Conservation (phyloP, 148 eudicot species). For the Hydrangea macrophylla region DNA sequence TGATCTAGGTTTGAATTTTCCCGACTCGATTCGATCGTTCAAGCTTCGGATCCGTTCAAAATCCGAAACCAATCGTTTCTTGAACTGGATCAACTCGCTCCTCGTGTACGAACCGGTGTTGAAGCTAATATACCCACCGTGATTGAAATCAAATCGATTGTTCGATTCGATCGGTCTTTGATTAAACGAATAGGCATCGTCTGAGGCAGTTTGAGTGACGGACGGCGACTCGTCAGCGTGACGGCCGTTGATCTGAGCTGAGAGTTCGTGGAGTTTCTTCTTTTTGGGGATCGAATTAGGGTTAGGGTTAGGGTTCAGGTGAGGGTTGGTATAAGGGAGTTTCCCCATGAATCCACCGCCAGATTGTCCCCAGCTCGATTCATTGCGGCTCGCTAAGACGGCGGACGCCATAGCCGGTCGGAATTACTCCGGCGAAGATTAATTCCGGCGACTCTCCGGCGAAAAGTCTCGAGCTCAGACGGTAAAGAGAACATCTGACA, state of each 20-base stretch:
- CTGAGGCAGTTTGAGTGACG: conserved; percentile 32
- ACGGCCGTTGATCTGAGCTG: conserved; percentile 13
- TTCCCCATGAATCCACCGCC: conserved; percentile 43
- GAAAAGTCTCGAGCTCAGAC: conserved; percentile 3
- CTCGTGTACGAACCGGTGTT: conserved; percentile 23
- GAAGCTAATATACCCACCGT: conserved; percentile 27
- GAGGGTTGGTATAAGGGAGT: conserved; percentile 20
- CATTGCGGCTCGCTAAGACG: conserved; percentile 38
- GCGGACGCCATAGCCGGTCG: conserved; percentile 42
- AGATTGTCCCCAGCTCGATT: conserved; percentile 37
- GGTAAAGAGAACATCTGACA: conserved; percentile 22
- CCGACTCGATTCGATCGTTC: conserved; percentile 35
- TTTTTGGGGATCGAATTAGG: conserved; percentile 36
- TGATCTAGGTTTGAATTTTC: conserved; percentile 20
- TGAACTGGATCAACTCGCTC: conserved; percentile 32
- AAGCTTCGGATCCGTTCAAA: conserved; percentile 39
- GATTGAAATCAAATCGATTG: conserved; percentile 17
- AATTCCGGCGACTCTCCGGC: conserved; percentile 29
- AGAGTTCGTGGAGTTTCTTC: conserved; percentile 23
- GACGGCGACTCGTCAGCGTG: conserved; percentile 18
- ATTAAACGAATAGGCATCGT: conserved; percentile 48
- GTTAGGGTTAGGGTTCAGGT: conserved; percentile 37
- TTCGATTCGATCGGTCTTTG: conserved; percentile 23
- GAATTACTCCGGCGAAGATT: conserved; percentile 19
- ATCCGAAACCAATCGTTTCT: conserved; percentile 33